Conservation (phyloP, 2,329 filamentous ascomycete species). For the Nothopassalora personata region DNA sequence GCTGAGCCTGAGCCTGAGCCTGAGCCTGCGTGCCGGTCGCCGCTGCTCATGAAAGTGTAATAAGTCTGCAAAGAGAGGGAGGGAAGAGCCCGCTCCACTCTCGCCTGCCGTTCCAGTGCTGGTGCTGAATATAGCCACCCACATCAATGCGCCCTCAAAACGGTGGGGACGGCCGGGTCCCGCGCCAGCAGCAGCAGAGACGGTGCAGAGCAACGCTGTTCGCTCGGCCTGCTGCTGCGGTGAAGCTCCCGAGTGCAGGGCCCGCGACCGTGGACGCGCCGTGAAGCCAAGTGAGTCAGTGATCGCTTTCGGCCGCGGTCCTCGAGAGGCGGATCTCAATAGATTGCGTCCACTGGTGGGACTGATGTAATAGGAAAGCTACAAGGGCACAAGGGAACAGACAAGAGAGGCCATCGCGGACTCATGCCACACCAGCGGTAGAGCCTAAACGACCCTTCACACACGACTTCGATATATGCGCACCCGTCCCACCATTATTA, state of each 20-base stretch:
- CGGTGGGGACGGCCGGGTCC: neutral
- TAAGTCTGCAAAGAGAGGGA: neutral
- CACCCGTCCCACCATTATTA: neutral
- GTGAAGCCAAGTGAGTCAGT: constrained; percentile 12
- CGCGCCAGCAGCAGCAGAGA: constrained; percentile 1
- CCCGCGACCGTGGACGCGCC: constrained; percentile 11
- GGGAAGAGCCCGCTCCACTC: neutral
- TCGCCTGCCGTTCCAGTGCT: neutral
- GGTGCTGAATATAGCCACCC: neutral
- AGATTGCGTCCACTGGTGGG: constrained; percentile 11
- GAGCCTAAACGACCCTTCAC: constrained; percentile 8
- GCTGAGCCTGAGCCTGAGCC: neutral
- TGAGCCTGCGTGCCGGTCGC: neutral
- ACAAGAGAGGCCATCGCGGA: constrained; percentile 2
- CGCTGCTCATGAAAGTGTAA: constrained; percentile 1
- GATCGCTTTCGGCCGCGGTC: constrained; percentile 12
- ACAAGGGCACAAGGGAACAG: constrained; percentile 6
- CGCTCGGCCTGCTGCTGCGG: neutral
- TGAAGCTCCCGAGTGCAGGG: constrained; percentile 15
- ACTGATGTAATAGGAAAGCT: constrained; percentile 15
- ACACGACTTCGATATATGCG: neutral
- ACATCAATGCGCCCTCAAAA: constrained; percentile 1
- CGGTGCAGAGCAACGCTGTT: neutral
- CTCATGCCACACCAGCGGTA: constrained; percentile 6
- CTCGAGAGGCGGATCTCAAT: constrained; percentile 20